These are phyloP conservation scores for Saxispiralis lemnorum DNA, from an alignment of 495 filamentous ascomycete genomes.

Conservation along the genomic window DNA sequence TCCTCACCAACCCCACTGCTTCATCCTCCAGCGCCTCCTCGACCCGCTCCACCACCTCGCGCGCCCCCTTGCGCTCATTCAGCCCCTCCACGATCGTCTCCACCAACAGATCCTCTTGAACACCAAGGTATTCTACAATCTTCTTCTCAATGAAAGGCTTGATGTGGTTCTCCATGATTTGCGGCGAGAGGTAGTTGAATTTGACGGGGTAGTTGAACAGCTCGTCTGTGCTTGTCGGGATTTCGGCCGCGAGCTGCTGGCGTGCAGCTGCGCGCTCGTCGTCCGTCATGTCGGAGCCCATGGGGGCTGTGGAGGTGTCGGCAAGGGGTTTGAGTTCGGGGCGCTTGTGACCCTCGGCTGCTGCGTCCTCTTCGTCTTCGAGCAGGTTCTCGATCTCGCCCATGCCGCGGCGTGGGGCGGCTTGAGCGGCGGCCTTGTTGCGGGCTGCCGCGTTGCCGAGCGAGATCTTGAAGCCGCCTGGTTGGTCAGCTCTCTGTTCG, in stretches of 20 bases:
- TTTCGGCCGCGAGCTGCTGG: conserved; percentile 62
- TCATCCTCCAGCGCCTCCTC: conserved; percentile 86
- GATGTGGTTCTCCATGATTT: conserved; percentile 68
- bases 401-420: conserved; percentile 58
- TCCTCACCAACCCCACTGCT: conserved; percentile 82
- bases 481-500: conserved; percentile 29
- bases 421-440: conserved; percentile 4
- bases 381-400: conserved; percentile 79
- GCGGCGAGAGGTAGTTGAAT: conserved; percentile 85
- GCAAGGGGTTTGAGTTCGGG: conserved; percentile 7
- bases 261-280: conserved; percentile 38
- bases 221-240: conserved; percentile 69
- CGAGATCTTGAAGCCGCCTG: conserved; percentile 80
- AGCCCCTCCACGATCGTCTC: conserved; percentile 83
- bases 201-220: conserved; percentile 85
- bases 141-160: conserved; percentile 95
- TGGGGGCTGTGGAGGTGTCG: not conserved
- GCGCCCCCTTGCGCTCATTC: conserved; percentile 54
- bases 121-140: conserved; percentile 85
- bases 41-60: conserved; percentile 66
- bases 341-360: conserved; percentile 13
- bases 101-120: conserved; percentile 90
- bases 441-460: conserved; percentile 74
- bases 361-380: conserved; percentile 57
- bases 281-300: conserved; percentile 9